Conservation (phyloP, 1,284 basidiomycete genomes). For the Cutaneotrichosporon dermatis region DNA sequence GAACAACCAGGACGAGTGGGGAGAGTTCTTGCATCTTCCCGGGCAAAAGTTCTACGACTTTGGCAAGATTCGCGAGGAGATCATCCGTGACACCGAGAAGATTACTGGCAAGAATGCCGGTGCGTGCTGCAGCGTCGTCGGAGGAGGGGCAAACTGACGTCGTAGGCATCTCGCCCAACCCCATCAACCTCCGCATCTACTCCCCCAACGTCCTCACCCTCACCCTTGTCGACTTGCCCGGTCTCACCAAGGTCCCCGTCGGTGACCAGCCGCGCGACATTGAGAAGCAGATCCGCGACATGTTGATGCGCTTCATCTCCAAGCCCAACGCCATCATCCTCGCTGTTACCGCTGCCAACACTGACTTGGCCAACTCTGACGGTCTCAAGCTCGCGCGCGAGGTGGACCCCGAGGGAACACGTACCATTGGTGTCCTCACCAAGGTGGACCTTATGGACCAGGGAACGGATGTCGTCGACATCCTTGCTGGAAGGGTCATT, state of each 20-base stretch:
- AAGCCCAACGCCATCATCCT: constrained; percentile 79
- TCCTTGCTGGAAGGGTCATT: constrained; percentile 90
- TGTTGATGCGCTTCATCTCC: constrained; percentile 93
- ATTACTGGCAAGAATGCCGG: constrained; percentile 95
- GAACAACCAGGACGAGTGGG: constrained; percentile 92
- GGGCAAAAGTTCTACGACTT: constrained; percentile 98
- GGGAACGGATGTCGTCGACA: constrained; percentile 97
- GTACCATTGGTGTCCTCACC: constrained; percentile 96
- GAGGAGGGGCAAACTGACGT: neutral
- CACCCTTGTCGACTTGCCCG: constrained; percentile 93
- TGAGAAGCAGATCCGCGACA: constrained; percentile 94
- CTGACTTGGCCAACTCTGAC: constrained; percentile 96
- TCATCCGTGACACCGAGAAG: constrained; percentile 91
- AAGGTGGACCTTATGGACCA: constrained; percentile 98
- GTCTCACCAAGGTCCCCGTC: constrained; percentile 90
- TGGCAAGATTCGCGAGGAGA: constrained; percentile 92
- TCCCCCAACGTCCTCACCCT: constrained; percentile 95
- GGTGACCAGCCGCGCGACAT: constrained; percentile 98
- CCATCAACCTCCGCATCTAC: constrained; percentile 95
- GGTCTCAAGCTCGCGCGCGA: constrained; percentile 94
- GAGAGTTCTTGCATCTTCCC: constrained; percentile 93
- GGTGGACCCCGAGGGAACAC: constrained; percentile 88
- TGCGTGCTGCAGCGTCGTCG: constrained; percentile 27
- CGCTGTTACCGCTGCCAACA: constrained; percentile 93
- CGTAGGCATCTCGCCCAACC: constrained; percentile 81